These are phyloP conservation scores for Cyclotella kingstonii DNA, from an alignment of 108 stramenopile genomes.

Conservation along the genomic window DNA sequence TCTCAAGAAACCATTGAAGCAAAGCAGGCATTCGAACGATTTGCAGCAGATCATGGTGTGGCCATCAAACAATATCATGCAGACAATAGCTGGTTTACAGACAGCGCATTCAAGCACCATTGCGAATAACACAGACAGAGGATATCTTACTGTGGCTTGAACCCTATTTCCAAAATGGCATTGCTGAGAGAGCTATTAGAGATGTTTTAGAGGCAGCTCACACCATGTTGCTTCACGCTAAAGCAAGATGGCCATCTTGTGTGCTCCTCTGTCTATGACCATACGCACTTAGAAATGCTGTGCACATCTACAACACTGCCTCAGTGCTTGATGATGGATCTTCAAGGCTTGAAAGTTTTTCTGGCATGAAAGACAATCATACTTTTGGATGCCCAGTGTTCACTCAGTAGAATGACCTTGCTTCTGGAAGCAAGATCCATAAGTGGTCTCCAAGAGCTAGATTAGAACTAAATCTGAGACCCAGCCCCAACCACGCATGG, in stretches of 20 bases:
- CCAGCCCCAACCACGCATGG: conserved; percentile 3
- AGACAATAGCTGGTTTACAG: conserved; percentile 39
- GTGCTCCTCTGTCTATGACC: not conserved
- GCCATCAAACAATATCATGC: too few relatives aligned
- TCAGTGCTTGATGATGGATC: not conserved
- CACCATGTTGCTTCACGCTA: not conserved
- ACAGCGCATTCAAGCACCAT: conserved; percentile 15
- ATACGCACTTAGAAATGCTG: not conserved
- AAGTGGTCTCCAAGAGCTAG: conserved; percentile 1
- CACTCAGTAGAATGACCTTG: not conserved
- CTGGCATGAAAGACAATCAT: too few relatives aligned
- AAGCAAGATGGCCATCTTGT: not conserved
- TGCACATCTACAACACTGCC: not conserved
- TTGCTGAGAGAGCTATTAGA: not conserved
- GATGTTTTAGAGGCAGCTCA: not conserved
- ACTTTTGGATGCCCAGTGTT: too few relatives aligned
- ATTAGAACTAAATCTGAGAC: not conserved
- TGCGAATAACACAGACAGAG: not conserved
- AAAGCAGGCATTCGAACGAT: too few relatives aligned
- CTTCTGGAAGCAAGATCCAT: not conserved
- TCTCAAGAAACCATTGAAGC: too few relatives aligned
- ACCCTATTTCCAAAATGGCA: conserved; percentile 1
- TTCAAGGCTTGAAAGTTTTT: not conserved
- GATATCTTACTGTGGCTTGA: conserved; percentile 7
- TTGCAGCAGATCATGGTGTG: too few relatives aligned